Conservation (phyloP, 2,329 filamentous ascomycete species). For the Fusarium paranaense region DNA sequence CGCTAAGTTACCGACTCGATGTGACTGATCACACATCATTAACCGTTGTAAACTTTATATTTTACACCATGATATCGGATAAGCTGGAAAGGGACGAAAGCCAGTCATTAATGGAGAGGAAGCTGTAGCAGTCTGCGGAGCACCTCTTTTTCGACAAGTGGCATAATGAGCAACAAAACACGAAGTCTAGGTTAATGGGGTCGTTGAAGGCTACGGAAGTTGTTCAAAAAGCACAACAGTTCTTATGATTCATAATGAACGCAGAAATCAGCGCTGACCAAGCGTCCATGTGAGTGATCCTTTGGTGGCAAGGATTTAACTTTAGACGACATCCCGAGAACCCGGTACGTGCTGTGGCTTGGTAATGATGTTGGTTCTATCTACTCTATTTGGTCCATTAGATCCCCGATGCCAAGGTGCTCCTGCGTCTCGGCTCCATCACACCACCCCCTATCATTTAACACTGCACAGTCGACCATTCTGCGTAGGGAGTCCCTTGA, state of each 20-base stretch:
- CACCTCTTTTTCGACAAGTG: too few species aligned
- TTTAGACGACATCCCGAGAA: neutral
- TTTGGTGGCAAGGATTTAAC: neutral
- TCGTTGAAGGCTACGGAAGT: too few species aligned
- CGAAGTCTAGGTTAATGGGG: neutral
- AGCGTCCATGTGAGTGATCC: neutral
- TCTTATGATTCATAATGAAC: neutral
- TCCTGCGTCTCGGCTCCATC: neutral
- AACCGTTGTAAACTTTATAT: neutral
- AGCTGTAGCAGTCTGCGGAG: neutral
- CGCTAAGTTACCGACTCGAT: neutral
- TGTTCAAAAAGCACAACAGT: too few species aligned
- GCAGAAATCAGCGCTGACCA: neutral
- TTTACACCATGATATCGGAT: neutral
- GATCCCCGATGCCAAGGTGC: neutral
- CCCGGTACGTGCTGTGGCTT: neutral
- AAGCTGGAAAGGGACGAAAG: neutral
- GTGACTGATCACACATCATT: neutral
- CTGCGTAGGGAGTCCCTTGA: neutral
- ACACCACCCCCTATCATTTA: neutral
- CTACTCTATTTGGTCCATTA: neutral
- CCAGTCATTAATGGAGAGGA: neutral
- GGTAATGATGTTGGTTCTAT: neutral
- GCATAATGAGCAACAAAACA: neutral
- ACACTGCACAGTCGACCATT: neutral